Evolutionary conservation across 768 basidiomycete species (phyloP).

Genomic region (Polyporus arcularius): DNA sequence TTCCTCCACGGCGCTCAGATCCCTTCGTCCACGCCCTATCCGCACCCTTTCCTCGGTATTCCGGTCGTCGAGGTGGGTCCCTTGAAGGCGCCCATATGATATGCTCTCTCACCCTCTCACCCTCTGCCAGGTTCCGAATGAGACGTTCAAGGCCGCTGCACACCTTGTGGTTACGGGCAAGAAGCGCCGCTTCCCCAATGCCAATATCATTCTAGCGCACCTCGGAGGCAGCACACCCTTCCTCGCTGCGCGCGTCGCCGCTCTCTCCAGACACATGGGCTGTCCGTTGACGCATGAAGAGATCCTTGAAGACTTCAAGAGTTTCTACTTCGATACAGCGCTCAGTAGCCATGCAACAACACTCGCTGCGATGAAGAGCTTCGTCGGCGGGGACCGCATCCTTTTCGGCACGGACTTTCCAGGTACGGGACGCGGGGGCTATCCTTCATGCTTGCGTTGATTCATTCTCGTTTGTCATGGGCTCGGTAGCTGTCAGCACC

Average conservation of each 20-base stretch:
- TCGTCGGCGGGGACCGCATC: constrained; percentile 51
- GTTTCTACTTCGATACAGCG: constrained; percentile 76
- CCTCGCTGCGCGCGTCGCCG: constrained; percentile 69
- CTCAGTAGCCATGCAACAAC: constrained; percentile 58
- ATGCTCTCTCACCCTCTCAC: not conserved
- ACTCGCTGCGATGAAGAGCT: constrained; percentile 50
- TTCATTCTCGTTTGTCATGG: not conserved
- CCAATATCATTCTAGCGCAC: constrained; percentile 72
- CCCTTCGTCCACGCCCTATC: constrained; percentile 62
- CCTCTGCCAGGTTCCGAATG: constrained; percentile 64
- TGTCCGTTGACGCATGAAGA: constrained; percentile 62
- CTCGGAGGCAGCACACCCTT: constrained; percentile 69
- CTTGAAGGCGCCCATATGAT: not conserved
- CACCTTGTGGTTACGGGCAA: constrained; percentile 73
- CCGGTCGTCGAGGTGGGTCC: constrained; percentile 62
- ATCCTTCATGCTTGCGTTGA: no score
- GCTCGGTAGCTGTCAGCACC: constrained; percentile 52
- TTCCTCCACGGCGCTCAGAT: constrained; percentile 75
- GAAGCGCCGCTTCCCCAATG: constrained; percentile 60
- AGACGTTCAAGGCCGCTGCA: constrained; percentile 81
- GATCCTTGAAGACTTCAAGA: constrained; percentile 67
- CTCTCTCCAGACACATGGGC: constrained; percentile 70
- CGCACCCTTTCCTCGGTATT: constrained; percentile 63
- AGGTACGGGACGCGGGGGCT: constrained; percentile 42
- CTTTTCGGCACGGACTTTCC: constrained; percentile 80